Evolutionary conservation across 257 asterid species (phyloP), one percentile per base, ranked within the genome.

Genomic region (Capsicum rhomboideum): DNA sequence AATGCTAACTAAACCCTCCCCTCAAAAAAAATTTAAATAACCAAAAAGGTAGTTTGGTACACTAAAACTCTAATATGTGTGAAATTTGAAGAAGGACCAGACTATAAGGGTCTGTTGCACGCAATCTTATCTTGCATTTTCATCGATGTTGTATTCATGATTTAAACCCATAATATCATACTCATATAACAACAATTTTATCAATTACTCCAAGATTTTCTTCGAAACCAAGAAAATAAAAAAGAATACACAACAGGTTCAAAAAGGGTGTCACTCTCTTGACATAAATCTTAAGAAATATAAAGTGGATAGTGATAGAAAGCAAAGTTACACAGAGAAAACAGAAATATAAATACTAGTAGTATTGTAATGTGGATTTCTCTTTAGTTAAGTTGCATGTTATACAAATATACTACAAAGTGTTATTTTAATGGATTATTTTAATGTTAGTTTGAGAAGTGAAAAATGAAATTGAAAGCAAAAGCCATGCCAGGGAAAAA

Each of bases 401-500:
- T 50, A 63, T 16, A 56, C 68, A 21, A 50, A 34, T n/a, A 23
- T 44, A 44, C 21, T 10, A 37, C 5, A 69, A 34, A 34, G 34
- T 14, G 14, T 67, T 67, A 68, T 37, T 28, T 23, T 13, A 14
- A 26, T 74, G 42, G 71, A 49, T n/a, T 87, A 85, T 86, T 89
- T 87, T 86, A 89, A 88, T 34, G 84, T 89, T 59, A n/a, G 84
- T 78, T 77, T 23, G 26, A 50, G 44, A 82, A 85, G 66, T 49
- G 64, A 31, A 66, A 61, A 80, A 21, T 86, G 86, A 80, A 80
- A 88, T 58, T 72, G 87, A 88, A 86, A 86, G 89, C 85, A 74
- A 80, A 64, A 53, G 68, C 44, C 37, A 86, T 84, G 89, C 88
- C 84, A 83, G 84, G 49, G 83, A 86, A n/a, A 85, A 85, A 72